Conservation (phyloP, 257 asterid genomes). For the Paraleonurus japonicus region DNA sequence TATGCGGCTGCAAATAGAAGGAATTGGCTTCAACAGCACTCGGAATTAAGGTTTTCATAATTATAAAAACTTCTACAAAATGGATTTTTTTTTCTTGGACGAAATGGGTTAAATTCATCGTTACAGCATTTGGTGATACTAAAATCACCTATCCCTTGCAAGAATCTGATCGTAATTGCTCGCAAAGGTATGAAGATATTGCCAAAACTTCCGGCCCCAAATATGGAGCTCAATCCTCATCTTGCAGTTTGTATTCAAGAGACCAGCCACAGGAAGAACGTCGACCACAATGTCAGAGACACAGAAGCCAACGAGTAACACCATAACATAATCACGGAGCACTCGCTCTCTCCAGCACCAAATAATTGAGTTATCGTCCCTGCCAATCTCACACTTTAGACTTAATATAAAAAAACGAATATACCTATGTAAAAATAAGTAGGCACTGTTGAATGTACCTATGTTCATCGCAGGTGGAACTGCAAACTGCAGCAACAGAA, state of each 20-base stretch:
- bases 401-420: too few relatives aligned
- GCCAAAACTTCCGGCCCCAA: not conserved
- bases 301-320: constrained; percentile 67
- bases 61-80: too few relatives aligned
- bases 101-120: too few relatives aligned
- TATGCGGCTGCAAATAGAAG: too few relatives aligned
- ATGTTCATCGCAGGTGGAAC: constrained; percentile 95
- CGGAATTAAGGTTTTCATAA: too few relatives aligned
- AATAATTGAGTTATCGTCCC: constrained; percentile 79
- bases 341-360: constrained; percentile 78
- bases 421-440: too few relatives aligned
- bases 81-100: too few relatives aligned
- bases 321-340: constrained; percentile 84
- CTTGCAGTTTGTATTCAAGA: constrained; percentile 22
- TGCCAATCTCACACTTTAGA: constrained; percentile 19
- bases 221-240: not conserved
- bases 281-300: constrained; percentile 70
- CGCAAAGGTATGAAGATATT: not conserved
- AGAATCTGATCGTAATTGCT: not conserved
- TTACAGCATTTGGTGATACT: too few relatives aligned
- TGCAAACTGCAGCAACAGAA: constrained; percentile 77
- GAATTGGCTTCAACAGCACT: too few relatives aligned
- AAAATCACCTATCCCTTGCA: too few relatives aligned
- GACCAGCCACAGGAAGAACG: constrained; percentile 65
- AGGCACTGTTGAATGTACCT: constrained; percentile 35